Base-by-base conservation (phyloP, 192 early-diverging fungal genomes). In the Piromyces finnis region DNA sequence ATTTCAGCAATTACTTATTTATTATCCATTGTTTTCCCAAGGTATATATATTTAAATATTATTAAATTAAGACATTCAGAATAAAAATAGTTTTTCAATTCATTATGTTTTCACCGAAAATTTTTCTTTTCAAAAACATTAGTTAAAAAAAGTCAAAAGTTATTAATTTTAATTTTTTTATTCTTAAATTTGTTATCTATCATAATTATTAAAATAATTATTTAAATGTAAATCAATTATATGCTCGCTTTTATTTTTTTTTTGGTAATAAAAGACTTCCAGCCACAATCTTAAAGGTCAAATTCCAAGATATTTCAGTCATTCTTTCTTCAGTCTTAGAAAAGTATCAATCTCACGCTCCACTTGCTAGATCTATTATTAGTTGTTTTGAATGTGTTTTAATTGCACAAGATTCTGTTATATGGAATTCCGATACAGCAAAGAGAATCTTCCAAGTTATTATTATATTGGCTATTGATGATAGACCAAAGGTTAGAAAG, bases 401-500 rank as follows among this genome's bases (percentile, higher is more conserved):
- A 82, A 84, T 88, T 28, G 91, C 91, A 2, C 95, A 94, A 84
- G 96, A 97, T 80, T 87, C 83, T 28, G 84, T 86, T 22, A 85
- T 87, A 36, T 99, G 96, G 96, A 84, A 86, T 7, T 88, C 89
- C 7, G 83, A 87, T 41, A 78, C 78, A 12, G 84, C 82, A 79
- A 92, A 93, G 84, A 91, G 92, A 81, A 85, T 89, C 12, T 91
- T 92, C 81, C 91, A 93, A 80, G 87, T 90, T 30, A 84, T 99
- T 77, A 85, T 98, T 29, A 84, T 92, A 41, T 90, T 96, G 78
- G 89, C 93, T 29, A 86, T 93, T 12, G 95, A 99, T 81, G 87
- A 85, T 77, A 89, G 95, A 78, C 95, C 97, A 35, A 97, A 95
- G 87, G 91, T 96, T 77, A 91, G 97, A 29, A 93, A 94, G 85